Evolutionary conservation across 768 basidiomycete genomes (phyloP), one percentile per base, ranked within the genome.

Genomic region (Gloeopeniophorella convolvens): DNA sequence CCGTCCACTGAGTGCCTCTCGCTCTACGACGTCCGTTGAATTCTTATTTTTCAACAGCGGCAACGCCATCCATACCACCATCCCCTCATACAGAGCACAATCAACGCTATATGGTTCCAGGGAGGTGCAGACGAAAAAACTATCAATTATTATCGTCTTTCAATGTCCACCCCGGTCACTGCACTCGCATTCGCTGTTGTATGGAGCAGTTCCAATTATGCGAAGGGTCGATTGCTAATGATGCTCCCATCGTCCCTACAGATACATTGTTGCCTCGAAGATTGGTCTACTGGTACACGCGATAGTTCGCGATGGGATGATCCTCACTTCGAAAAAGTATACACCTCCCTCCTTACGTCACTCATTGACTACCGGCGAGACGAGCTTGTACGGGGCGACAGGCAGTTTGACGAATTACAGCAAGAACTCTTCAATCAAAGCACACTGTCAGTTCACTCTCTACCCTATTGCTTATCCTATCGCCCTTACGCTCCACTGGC

Each of bases 251-350:
- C n/a, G n/a, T n/a, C n/a, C n/a, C n/a, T n/a, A n/a, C n/a, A 44
- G 49, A n/a, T 50, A 16, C 27, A 50, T 13, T 37, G 49, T 16
- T 50, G 49, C 35, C 43, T 50, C 13, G 34, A 50, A 12, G 49
- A 50, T n/a, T 50, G 49, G 49, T 44, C 35, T 13, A 16, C 23
- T 11, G 49, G 49, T 0, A 37, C 16, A 9, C 28, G 35, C 9
- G 23, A 31, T 6, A 35, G 44, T 5, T 24, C 35, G 10, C 15
- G n/a, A n/a, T 44, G 49, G 49, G 35, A 31, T 4, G 35, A 31
- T 1, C 9, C 18, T n/a, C 42, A 16, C 12, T 11, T 32, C 12
- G 21, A 44, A 27, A 18, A n/a, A 4, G 42, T 30, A 26, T 46
- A 52, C 27, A 1, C 9, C 23, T 46, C 45, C 4, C 45, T 45